Evolutionary conservation across 2,329 filamentous ascomycete genomes (phyloP), one percentile per base, ranked within the genome.

Genomic region (Corniculantispora saksenae): DNA sequence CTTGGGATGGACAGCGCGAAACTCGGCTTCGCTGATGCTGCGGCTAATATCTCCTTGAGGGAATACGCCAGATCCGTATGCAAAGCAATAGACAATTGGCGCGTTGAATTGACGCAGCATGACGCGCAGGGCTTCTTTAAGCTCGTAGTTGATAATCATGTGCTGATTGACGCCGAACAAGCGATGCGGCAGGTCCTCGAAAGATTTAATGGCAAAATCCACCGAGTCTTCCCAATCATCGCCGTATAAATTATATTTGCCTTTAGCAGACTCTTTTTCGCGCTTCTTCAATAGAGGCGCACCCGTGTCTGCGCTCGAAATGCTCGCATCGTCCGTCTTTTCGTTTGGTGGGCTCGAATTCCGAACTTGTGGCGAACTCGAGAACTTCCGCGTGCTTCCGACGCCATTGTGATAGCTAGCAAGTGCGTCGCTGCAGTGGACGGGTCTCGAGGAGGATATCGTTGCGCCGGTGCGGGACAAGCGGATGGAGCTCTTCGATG

Each of bases 1-100:
- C 67, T 93, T 89, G 8, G 94, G 90, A 74, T 98, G 94, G 27
- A 94, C 86, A 23, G 89, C 87, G 66, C 78, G 82, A 69, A 87
- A 81, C 64, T 86, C 82, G 13, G 81, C 83, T 59, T 86, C 84
- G 27, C 86, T 81, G 59, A 89, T 80, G 67, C 80, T 77, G 66
- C 80, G 78, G 69, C 84, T 84, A 57, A 81, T 81, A 63, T 78
- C 76, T n/a, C 77, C 74, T 76, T 99, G 95, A 0, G 94, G 89
- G 73, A 99, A 99, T 12, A 99, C 95, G 4, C 95, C 95, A 7
- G 94, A 98, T 25, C 95, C 95, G 74, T 99, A 99, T 1, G 95
- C 95, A 77, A 99, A 97, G 17, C 94, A 94, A 81, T 98, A 98
- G 64, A 94, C 89, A 70, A 99, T 97, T 0, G 95, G 94, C 0